Evolutionary conservation across 2,329 filamentous ascomycete species (phyloP).

Genomic region (Colletotrichum abscissum): DNA sequence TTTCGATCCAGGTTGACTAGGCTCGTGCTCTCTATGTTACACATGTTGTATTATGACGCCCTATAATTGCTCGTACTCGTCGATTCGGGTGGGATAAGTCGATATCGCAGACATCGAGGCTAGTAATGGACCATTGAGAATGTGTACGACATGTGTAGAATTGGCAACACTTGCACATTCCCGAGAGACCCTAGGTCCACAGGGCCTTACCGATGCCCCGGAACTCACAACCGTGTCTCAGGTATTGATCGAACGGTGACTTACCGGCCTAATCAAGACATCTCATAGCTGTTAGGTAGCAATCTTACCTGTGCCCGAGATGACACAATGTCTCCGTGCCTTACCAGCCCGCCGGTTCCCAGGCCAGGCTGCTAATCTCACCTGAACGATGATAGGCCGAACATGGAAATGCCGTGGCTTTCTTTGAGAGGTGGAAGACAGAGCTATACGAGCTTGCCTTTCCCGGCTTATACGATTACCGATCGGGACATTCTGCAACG

Average conservation of each 20-base stretch:
- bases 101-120: too few relatives aligned
- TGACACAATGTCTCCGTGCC: not conserved
- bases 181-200: not conserved
- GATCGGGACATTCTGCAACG: not conserved
- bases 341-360: not conserved
- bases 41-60: not conserved
- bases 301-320: not conserved
- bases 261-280: not conserved
- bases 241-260: not conserved
- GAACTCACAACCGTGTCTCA: not conserved
- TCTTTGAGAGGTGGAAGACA: not conserved
- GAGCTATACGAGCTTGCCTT: not conserved
- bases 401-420: too few relatives aligned
- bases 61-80: too few relatives aligned
- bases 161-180: not conserved
- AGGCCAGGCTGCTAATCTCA: not conserved
- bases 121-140: too few relatives aligned
- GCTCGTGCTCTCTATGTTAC: not conserved
- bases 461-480: not conserved
- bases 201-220: not conserved
- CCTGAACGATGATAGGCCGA: not conserved
- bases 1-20: too few relatives aligned
- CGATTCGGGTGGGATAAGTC: too few relatives aligned
- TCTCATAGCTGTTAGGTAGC: not conserved
- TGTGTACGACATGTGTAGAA: too few relatives aligned